phyloP scores from a whole-genome alignment of 73 alveolate genomes.

The Diophrys appendiculata region DNA sequence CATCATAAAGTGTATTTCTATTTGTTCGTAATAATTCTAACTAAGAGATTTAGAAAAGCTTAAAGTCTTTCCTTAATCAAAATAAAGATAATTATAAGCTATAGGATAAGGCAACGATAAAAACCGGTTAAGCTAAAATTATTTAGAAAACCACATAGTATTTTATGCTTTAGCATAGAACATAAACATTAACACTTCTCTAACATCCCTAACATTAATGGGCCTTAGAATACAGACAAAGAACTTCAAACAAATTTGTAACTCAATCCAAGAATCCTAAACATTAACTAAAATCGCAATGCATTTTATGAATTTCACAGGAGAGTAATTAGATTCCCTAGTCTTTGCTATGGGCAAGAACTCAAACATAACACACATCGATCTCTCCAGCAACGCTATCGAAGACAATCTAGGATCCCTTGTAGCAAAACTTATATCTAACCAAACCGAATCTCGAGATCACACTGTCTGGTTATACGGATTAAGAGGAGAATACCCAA shows the following conservation, averaged over 20 bases:
- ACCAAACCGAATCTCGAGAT: conserved; percentile 70
- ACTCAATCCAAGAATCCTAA: neutral
- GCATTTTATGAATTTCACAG: neutral
- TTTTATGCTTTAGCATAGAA: neutral
- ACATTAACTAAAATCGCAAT: neutral
- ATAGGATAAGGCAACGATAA: neutral
- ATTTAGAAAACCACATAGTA: neutral
- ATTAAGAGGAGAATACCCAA: conserved; percentile 71
- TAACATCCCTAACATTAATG: neutral
- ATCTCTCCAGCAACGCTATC: conserved; percentile 59
- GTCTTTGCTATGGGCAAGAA: neutral
- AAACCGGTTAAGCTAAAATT: neutral
- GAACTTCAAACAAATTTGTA: neutral
- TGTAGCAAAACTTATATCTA: conserved; percentile 57
- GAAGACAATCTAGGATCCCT: conserved; percentile 47
- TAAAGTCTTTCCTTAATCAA: neutral
- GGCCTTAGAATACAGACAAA: neutral
- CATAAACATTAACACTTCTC: too few relatives aligned
- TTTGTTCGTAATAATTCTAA: neutral
- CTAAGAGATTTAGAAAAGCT: neutral
- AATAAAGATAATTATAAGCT: too few relatives aligned
- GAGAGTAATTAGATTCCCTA: neutral
- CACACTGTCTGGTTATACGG: conserved; percentile 62
- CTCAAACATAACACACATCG: neutral
- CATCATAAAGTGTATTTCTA: neutral